Base-by-base conservation (phyloP, 129 eudicot species). In the Erigeron canadensis region DNA sequence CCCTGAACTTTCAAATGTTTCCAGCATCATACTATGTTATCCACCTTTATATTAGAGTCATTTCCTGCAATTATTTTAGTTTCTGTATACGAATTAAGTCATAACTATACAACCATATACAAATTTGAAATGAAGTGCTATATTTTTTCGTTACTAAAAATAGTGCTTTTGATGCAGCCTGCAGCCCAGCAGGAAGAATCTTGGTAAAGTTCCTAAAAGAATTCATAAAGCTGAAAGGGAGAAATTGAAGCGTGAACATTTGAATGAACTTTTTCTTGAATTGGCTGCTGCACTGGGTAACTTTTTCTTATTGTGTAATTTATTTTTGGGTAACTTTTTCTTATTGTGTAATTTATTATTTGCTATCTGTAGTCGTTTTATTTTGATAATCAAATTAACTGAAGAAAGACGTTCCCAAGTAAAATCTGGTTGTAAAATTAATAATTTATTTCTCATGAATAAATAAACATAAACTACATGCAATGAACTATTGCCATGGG, bases 171-270 rank as follows among this genome's bases (percentile, higher is more conserved):
- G 43, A 61, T 73, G 50, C 84, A 87, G 95, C 75, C 69, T 82
- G 63, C 84, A 70, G 54, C 73, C 81, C 46, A 72, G 44, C 79
- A 84, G 82, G 84, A 91, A 84, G 83, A 86, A 66, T 62, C 79
- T 68, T 0, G 85, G 77, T 34, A 91, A 84, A 79, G 75, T 84
- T 73, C 95, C 96, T 48, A 86, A 87, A 80, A 82, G 84, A 67
- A 68, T 88, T 54, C 84, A 80, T 81, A 91, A 91, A 80, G 90
- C 97, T 73, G 96, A 91, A 82, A 84, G 96, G 77, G 97, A 91
- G 72, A 91, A 78, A 76, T 7, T 91, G 77, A 91, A 91, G 79
- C 95, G 97, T 55, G 97, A 88, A 65, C 88, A 86, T 55, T 56
- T 88, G 76, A 91, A 91, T 82, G 96, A 86, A 15, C 93, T 86